phyloP scores from a whole-genome alignment of 257 asterid genomes.

The Capsicum rhomboideum region DNA sequence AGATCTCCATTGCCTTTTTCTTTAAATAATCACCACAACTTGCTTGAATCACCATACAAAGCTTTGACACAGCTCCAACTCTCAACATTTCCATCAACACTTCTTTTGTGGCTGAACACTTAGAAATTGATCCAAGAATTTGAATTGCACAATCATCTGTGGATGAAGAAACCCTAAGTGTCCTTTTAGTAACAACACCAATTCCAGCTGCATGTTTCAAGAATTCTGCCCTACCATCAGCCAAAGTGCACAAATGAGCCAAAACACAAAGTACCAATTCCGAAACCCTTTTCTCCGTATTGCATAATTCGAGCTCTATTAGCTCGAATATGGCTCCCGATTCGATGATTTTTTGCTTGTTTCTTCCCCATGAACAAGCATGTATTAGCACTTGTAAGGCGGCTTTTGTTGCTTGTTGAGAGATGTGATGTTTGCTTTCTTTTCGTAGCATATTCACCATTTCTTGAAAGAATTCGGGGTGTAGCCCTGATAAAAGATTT shows the following conservation, averaged over 20 bases:
- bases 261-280: conserved; percentile 37
- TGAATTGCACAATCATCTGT: conserved; percentile 43
- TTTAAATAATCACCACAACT: conserved; percentile 21
- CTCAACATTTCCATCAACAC: conserved; percentile 50
- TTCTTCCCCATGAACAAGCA: conserved; percentile 36
- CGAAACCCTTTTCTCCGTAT: conserved; percentile 28
- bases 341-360: conserved; percentile 32
- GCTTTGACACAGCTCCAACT: conserved; percentile 48
- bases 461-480: conserved; percentile 21
- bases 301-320: conserved; percentile 32
- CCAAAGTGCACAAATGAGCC: conserved; percentile 38
- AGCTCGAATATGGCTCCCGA: conserved; percentile 28
- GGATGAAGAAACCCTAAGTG: conserved; percentile 31
- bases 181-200: conserved; percentile 36
- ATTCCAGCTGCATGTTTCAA: conserved; percentile 50
- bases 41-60: conserved; percentile 48
- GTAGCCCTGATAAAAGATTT: conserved; percentile 3
- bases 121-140: conserved; percentile 31
- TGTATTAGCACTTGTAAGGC: conserved; percentile 26
- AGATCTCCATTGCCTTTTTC: conserved; percentile 41
- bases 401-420: conserved; percentile 19
- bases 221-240: conserved; percentile 60
- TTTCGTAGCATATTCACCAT: not conserved
- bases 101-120: conserved; percentile 27
- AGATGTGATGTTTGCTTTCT: not conserved